These are phyloP conservation scores for Calonectria crousiana DNA, from an alignment of 2,329 filamentous ascomycete species.

Conservation along the genomic window DNA sequence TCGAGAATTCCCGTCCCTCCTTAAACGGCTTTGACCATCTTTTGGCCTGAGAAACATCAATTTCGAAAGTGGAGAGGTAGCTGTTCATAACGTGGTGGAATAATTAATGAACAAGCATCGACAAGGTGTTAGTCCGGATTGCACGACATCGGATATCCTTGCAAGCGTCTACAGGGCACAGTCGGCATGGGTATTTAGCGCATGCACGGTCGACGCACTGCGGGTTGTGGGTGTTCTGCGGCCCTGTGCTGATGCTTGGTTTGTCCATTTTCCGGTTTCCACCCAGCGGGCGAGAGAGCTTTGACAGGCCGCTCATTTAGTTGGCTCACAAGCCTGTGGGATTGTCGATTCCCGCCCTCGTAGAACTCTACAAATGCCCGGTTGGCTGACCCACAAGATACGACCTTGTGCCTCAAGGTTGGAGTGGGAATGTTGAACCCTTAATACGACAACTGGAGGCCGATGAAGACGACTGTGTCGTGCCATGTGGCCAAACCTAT, in stretches of 20 bases:
- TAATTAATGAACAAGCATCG: conserved; percentile 18
- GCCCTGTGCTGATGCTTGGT: conserved; percentile 33
- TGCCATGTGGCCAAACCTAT: conserved; percentile 27
- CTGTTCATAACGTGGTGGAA: conserved; percentile 35
- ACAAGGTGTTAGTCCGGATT: conserved; percentile 26
- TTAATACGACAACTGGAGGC: conserved; percentile 35
- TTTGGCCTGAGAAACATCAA: conserved; percentile 10
- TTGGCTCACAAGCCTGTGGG: neutral
- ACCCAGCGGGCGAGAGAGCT: conserved; percentile 1
- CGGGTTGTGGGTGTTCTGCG: conserved; percentile 28
- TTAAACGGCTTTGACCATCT: conserved; percentile 2
- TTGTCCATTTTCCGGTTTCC: conserved; percentile 28
- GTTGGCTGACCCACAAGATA: conserved; percentile 10
- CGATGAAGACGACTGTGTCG: conserved; percentile 27
- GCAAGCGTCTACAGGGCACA: conserved; percentile 28
- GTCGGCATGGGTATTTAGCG: conserved; percentile 36
- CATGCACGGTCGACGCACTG: conserved; percentile 37
- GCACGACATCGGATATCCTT: conserved; percentile 33
- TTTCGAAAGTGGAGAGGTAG: conserved; percentile 19
- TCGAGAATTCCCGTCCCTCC: neutral
- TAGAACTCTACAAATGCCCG: conserved; percentile 1
- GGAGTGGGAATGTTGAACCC: conserved; percentile 35
- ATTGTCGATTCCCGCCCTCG: conserved; percentile 3
- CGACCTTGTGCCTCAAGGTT: neutral
- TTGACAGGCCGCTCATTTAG: conserved; percentile 1